Evolutionary conservation across 306 rosid species (phyloP), one percentile per base, ranked within the genome.

Genomic region (Trifolium subterraneum): DNA sequence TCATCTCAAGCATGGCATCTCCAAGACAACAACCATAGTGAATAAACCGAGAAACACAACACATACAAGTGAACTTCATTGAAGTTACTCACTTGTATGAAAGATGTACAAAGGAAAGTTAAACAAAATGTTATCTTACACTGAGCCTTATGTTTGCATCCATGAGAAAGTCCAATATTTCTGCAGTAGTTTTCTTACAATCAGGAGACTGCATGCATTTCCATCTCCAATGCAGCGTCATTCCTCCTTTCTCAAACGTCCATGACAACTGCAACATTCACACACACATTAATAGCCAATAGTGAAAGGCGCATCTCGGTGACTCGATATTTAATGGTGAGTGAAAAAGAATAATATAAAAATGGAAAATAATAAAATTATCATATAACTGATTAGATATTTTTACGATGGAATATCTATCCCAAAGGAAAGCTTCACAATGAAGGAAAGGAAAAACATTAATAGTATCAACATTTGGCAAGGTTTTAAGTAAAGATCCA

Each of bases 171-270:
- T 87, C 89, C 92, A 94, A 79, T 74, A 90, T 83, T 27, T 78
- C 86, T 12, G 85, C 82, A 1, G 94, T 92, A 23, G 82, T 88
- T 71, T 90, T 79, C 84, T 86, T 90, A 77, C 82, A 76, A 68
- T 88, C 72, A 35, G 86, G 78, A n/a, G 95, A 81, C 8, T 68
- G 89, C 77, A 81, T 71, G 81, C 94, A 90, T 76, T 90, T 90
- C 99, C 95, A 91, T 78, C 99, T 84, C 97, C 97, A 92, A 38
- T 88, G 86, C 27, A 91, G 83, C 42, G 86, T 90, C 33, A 92
- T 88, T 70, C 92, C 93, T 90, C 82, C 96, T 79, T 88, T 94
- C 78, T 90, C 88, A 84, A 92, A 94, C 5, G 95, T 88, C 99
- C 97, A 94, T 0, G 92, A 90, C 82, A 92, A 85, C 95, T 94